A percentile compares a stretch with the other conserved stretches of the same genome.
phyloP scores from a whole-genome alignment of 23 red algal genomes.

The Gracilaria caudata region DNA sequence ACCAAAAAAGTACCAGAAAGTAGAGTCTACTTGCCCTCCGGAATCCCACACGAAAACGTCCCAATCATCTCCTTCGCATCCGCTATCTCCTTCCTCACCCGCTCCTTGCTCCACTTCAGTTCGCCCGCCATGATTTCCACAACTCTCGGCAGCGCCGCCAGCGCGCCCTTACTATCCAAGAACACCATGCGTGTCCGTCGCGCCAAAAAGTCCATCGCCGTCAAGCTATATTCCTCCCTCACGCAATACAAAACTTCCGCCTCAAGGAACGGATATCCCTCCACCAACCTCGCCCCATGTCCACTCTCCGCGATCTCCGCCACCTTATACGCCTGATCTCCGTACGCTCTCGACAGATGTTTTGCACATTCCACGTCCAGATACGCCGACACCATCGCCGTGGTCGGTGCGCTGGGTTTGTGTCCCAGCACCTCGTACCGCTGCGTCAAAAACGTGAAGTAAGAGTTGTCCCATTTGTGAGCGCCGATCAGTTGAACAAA shows the following conservation, averaged over 20 bases:
- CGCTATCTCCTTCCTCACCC: constrained; percentile 59
- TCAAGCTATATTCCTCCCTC: constrained; percentile 86
- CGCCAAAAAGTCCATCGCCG: constrained; percentile 92
- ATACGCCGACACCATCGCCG: constrained; percentile 46
- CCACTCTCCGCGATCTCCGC: constrained; percentile 82
- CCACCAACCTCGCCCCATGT: constrained; percentile 74
- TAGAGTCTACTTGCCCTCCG: constrained; percentile 16
- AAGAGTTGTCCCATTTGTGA: constrained; percentile 88
- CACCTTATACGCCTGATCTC: constrained; percentile 95
- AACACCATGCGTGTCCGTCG: constrained; percentile 82
- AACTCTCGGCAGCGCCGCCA: constrained; percentile 72
- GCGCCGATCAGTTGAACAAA: constrained; percentile 83
- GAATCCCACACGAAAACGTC: constrained; percentile 54
- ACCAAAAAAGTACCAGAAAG: neutral
- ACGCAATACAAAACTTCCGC: constrained; percentile 91
- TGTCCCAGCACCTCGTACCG: constrained; percentile 73
- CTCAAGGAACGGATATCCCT: constrained; percentile 83
- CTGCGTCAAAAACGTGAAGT: constrained; percentile 93
- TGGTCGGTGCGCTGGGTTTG: constrained; percentile 27
- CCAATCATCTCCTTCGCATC: constrained; percentile 35
- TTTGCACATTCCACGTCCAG: constrained; percentile 87
- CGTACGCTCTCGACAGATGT: constrained; percentile 90
- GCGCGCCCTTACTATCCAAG: constrained; percentile 82
- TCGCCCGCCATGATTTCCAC: constrained; percentile 77
- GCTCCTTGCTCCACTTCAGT: constrained; percentile 70